These are phyloP conservation scores for Penicillium sp. DNA, from an alignment of 2,329 filamentous ascomycete species.

Conservation along the genomic window DNA sequence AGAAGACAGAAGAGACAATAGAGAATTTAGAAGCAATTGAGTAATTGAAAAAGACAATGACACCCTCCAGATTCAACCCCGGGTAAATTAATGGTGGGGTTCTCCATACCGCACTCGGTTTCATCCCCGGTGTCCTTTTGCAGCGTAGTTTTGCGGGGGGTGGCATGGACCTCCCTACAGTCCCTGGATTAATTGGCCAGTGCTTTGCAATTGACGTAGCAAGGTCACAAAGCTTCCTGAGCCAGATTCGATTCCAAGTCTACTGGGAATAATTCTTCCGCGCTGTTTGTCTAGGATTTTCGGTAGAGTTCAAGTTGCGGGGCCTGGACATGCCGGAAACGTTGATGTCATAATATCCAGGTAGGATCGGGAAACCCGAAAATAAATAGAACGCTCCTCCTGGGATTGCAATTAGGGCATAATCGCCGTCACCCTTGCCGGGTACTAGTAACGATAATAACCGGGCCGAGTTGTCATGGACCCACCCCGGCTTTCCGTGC, in stretches of 20 bases:
- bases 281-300: background rate
- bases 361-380: background rate
- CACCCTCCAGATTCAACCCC: conserved; percentile 11
- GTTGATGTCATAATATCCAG: background rate
- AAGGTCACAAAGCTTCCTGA: background rate
- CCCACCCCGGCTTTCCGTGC: conserved; percentile 6
- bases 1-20: background rate
- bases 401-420: background rate
- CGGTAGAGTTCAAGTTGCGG: background rate
- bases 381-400: background rate
- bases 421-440: background rate
- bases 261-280: background rate
- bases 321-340: background rate
- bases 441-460: background rate
- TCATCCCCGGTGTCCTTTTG: conserved; percentile 16
- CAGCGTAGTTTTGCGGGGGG: conserved; percentile 18
- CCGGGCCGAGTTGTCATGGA: conserved; percentile 1
- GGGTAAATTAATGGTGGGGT: conserved; percentile 16
- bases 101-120: conserved; percentile 2
- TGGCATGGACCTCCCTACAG: background rate
- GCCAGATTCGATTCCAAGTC: background rate
- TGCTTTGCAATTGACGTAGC: background rate
- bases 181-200: background rate
- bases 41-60: background rate
- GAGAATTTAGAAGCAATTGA: background rate